Percentiles rank a stretch among this genome's conserved stretches.
phyloP scores from a whole-genome alignment of 208 protist species.

The Acanthamoeba quina region DNA sequence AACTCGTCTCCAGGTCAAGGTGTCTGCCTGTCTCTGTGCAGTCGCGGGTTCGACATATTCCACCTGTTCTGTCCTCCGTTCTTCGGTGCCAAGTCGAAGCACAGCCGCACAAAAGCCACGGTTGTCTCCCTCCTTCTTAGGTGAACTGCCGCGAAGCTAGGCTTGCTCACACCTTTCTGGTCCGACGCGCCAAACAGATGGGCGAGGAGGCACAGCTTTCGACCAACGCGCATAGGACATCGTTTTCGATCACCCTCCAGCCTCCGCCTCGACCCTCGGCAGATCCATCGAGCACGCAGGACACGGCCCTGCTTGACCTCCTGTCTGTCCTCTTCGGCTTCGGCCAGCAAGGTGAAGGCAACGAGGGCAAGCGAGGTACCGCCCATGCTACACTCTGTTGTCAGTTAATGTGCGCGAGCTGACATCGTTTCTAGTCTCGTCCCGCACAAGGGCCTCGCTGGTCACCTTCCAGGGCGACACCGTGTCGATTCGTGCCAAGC shows the following conservation, averaged over 20 bases:
- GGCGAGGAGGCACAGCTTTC: not conserved
- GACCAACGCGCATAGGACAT: not conserved
- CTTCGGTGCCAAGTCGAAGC: not conserved
- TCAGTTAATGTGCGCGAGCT: not conserved
- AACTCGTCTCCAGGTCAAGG: not conserved
- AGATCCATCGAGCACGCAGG: not conserved
- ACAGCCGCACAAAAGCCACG: not conserved
- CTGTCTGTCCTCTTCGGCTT: not conserved
- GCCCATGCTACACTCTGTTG: not conserved
- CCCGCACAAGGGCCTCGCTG: not conserved
- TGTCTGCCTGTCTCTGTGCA: not conserved
- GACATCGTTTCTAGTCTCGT: not conserved
- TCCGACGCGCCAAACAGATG: not conserved
- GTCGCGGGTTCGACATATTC: not conserved
- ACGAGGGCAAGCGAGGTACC: not conserved
- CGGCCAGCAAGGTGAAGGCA: not conserved
- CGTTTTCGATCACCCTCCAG: conserved; percentile 19
- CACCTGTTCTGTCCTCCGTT: conserved; percentile 9
- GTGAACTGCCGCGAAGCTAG: too few relatives aligned
- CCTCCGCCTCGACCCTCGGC: not conserved
- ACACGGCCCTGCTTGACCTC: not conserved
- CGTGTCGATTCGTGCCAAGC: conserved; percentile 30
- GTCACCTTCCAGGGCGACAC: not conserved
- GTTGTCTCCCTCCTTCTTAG: not conserved
- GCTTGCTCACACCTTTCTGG: too few relatives aligned